phyloP scores from a whole-genome alignment of 306 rosid species.

The Astragalus glycyphyllos region DNA sequence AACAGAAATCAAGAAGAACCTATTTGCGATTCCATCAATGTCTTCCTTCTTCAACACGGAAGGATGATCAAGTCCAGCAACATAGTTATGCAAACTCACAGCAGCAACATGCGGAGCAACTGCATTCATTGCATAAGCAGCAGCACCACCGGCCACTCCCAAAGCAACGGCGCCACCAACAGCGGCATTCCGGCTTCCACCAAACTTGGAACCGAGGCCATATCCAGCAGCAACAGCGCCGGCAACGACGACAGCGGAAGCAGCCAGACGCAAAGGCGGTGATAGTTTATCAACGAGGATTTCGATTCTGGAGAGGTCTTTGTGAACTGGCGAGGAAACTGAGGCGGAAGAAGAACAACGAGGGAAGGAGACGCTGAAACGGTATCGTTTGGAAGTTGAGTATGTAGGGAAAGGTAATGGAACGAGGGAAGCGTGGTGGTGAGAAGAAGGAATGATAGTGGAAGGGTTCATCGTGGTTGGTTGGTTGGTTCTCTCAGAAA shows the following conservation, averaged over 20 bases:
- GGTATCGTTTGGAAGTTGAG: conserved; percentile 52
- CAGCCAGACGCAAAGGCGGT: conserved; percentile 73
- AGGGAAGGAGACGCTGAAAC: conserved; percentile 65
- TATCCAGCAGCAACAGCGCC: conserved; percentile 85
- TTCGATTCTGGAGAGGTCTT: conserved; percentile 82
- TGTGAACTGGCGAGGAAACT: conserved; percentile 40
- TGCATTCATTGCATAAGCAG: conserved; percentile 67
- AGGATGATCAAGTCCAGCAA: conserved; percentile 67
- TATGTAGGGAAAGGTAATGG: conserved; percentile 52
- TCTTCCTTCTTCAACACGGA: conserved; percentile 69
- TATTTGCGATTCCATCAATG: conserved; percentile 72
- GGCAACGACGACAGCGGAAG: conserved; percentile 74
- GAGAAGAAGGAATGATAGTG: conserved; percentile 46
- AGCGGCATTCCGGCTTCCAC: conserved; percentile 62
- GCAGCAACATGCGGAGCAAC: conserved; percentile 85
- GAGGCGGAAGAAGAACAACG: conserved; percentile 45
- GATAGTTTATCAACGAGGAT: conserved; percentile 65
- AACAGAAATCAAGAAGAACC: conserved; percentile 48
- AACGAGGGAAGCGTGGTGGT: conserved; percentile 43
- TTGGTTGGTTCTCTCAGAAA: conserved; percentile 41
- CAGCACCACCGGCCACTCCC: conserved; percentile 77
- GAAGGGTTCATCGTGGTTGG: conserved; percentile 54
- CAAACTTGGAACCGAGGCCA: conserved; percentile 71
- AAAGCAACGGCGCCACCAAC: conserved; percentile 83
- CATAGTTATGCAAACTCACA: conserved; percentile 76